Conservation (phyloP, 805 yeast genomes). For the Metschnikowia continentalis region DNA sequence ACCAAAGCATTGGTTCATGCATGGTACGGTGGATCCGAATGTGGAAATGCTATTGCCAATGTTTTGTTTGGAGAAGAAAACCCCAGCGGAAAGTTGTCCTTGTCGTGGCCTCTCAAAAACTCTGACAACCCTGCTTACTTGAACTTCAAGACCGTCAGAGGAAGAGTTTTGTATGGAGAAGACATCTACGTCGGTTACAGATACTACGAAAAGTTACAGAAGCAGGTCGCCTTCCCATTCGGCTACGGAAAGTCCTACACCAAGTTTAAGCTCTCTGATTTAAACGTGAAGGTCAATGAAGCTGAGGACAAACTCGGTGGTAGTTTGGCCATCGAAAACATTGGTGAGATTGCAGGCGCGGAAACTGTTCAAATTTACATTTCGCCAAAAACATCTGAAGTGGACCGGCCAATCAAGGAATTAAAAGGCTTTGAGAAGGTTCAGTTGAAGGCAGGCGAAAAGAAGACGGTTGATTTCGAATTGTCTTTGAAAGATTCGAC, state of each 20-base stretch:
- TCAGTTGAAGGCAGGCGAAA: conserved; percentile 41
- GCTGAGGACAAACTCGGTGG: conserved; percentile 27
- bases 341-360: conserved; percentile 46
- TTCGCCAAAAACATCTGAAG: conserved; percentile 30
- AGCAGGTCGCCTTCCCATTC: conserved; percentile 52
- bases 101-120: conserved; percentile 49
- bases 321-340: conserved; percentile 42
- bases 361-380: conserved; percentile 58
- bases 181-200: conserved; percentile 63
- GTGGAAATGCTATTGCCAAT: conserved; percentile 58
- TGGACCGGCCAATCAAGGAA: conserved; percentile 55
- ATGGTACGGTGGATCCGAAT: conserved; percentile 56
- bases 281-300: conserved; percentile 24
- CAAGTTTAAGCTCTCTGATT: conserved; percentile 38
- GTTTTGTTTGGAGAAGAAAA: conserved; percentile 55
- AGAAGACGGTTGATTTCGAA: conserved; percentile 32
- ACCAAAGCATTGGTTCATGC: conserved; percentile 47
- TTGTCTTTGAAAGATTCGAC: conserved; percentile 47
- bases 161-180: conserved; percentile 58
- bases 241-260: conserved; percentile 64
- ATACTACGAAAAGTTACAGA: conserved; percentile 50
- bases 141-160: conserved; percentile 48
- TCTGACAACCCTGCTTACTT: conserved; percentile 56
- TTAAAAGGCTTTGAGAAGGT: conserved; percentile 56
- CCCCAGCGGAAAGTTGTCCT: conserved; percentile 56